Percentiles rank a stretch among this genome's conserved stretches.
phyloP scores from a whole-genome alignment of 106 monocot genomes.

The Ottelia alismoides region DNA sequence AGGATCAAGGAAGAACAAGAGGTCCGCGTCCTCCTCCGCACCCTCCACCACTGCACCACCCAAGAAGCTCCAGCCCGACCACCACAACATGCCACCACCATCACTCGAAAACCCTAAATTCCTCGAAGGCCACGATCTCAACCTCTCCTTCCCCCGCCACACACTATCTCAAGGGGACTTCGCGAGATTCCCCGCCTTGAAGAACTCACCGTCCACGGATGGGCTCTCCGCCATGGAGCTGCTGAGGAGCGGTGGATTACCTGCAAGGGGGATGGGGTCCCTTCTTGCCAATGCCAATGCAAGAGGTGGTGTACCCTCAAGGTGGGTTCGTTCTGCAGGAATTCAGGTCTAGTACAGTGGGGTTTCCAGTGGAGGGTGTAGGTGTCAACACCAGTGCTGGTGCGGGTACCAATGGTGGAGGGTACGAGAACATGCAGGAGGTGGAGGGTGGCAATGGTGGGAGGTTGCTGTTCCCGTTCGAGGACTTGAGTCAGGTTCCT shows the following conservation, averaged over 20 bases:
- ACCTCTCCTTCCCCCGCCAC: constrained; percentile 6
- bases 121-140: constrained; percentile 10
- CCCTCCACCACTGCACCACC: not conserved
- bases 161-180: not conserved
- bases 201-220: no score
- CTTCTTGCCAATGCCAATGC: constrained; percentile 30
- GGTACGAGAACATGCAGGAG: constrained; percentile 7
- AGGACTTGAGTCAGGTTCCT: constrained; percentile 30
- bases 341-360: constrained; percentile 24
- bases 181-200: not conserved
- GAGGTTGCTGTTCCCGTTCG: constrained; percentile 46
- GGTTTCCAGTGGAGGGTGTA: no score
- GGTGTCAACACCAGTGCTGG: no score
- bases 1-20: constrained; percentile 25
- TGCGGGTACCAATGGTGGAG: constrained; percentile 1
- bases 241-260: constrained; percentile 32
- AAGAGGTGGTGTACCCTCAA: constrained; percentile 19
- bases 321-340: constrained; percentile 47
- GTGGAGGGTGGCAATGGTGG: constrained; percentile 17
- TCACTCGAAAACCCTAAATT: constrained; percentile 7
- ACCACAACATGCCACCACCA: not conserved
- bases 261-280: constrained; percentile 18
- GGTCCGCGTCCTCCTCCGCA: constrained; percentile 9
- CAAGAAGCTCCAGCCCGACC: constrained; percentile 1
- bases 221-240: constrained; percentile 55